Evolutionary conservation across 2,329 filamentous ascomycete species (phyloP).

Genomic region (Talaromyces sp.): DNA sequence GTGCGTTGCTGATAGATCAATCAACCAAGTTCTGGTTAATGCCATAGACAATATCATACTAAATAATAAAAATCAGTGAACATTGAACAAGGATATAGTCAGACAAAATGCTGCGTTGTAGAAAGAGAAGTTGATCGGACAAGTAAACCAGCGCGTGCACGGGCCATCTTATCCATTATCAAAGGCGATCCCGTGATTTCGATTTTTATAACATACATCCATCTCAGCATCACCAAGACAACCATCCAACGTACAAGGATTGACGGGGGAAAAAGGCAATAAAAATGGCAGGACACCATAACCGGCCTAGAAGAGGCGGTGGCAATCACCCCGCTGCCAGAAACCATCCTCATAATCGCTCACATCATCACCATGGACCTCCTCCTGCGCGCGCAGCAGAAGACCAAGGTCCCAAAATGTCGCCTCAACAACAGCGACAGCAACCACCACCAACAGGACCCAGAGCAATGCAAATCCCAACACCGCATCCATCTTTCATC

Average conservation of each 20-base stretch:
- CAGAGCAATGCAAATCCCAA: slow-evolving; percentile 18
- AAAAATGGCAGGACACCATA: slow-evolving; percentile 12
- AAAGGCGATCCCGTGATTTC: neutral
- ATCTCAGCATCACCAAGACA: neutral
- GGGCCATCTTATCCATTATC: neutral
- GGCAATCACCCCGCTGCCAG: slow-evolving; percentile 1
- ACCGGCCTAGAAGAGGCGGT: slow-evolving; percentile 7
- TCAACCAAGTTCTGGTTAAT: too few relatives aligned
- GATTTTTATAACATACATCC: neutral
- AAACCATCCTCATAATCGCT: slow-evolving; percentile 9
- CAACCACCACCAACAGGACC: slow-evolving; percentile 11
- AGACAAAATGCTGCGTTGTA: too few relatives aligned
- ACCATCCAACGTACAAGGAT: neutral
- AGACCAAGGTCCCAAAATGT: slow-evolving; percentile 5
- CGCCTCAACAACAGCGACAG: slow-evolving; percentile 3
- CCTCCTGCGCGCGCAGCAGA: slow-evolving; percentile 1
- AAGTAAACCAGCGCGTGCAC: too few relatives aligned
- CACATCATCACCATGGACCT: slow-evolving; percentile 5
- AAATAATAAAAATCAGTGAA: too few relatives aligned
- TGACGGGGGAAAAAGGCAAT: too few relatives aligned
- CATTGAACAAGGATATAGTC: too few relatives aligned
- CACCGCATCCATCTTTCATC: slow-evolving; percentile 59
- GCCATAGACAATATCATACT: too few relatives aligned
- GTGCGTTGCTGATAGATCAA: neutral
- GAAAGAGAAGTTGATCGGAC: too few relatives aligned